phyloP scores from a whole-genome alignment of 306 rosid genomes.

The Fragaria iinumae region DNA sequence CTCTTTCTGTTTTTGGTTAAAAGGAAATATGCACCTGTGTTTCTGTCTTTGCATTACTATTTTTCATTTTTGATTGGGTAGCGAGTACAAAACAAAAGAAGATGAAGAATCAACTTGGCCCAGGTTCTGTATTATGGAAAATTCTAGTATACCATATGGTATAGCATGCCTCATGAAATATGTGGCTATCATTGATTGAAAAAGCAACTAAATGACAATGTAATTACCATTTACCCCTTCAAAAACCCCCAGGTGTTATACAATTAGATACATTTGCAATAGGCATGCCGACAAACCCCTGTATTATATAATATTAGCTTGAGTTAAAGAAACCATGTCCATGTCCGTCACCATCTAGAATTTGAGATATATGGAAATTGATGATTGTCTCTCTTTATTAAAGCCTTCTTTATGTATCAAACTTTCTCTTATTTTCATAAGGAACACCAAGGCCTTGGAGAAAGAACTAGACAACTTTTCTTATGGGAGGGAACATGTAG shows the following conservation, averaged over 20 bases:
- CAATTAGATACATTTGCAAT: no score
- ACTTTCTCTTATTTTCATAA: constrained; percentile 96
- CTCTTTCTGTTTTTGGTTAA: constrained; percentile 9
- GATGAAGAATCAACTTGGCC: constrained; percentile 7
- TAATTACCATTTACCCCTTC: no score
- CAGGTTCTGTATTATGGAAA: not conserved
- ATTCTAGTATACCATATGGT: no score
- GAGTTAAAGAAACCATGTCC: constrained; percentile 7
- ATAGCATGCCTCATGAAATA: no score
- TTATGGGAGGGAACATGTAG: constrained; percentile 43
- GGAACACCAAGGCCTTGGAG: constrained; percentile 61
- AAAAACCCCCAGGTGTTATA: no score
- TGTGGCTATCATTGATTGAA: no score
- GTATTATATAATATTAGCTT: not conserved
- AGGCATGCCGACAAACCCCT: not conserved
- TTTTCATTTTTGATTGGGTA: not conserved
- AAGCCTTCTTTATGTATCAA: constrained; percentile 71
- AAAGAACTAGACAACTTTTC: constrained; percentile 77
- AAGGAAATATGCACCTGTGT: not conserved
- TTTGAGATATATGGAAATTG: constrained; percentile 42
- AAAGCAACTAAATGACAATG: no score
- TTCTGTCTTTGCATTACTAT: not conserved
- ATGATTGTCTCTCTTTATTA: constrained; percentile 59
- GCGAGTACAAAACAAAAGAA: constrained; percentile 7
- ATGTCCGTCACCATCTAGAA: constrained; percentile 5